Percentiles rank a stretch among this genome's conserved stretches.
phyloP scores from a whole-genome alignment of 345 rosid genomes.

The Streptanthus diversifolius region DNA sequence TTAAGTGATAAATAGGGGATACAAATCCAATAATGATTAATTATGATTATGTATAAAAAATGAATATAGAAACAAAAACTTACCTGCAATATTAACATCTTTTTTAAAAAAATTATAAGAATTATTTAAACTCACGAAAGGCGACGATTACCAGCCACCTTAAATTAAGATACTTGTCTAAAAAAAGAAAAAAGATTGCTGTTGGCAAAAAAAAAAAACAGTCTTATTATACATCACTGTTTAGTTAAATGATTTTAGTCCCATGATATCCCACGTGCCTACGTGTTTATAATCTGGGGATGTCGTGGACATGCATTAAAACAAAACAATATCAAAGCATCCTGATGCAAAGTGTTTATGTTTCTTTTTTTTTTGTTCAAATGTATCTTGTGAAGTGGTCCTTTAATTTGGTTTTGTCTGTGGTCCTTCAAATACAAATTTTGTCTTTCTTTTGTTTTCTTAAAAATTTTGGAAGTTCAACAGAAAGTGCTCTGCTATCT shows the following conservation, averaged over 20 bases:
- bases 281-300: neutral
- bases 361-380: neutral
- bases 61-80: neutral
- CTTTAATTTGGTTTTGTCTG: constrained; percentile 21
- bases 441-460: constrained; percentile 27
- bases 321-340: constrained; percentile 11
- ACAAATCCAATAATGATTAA: no score
- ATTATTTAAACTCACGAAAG: no score
- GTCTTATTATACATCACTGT: neutral
- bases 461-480: neutral
- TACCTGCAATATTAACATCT: neutral
- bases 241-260: neutral
- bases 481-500: neutral
- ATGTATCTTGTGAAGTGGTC: constrained; percentile 29
- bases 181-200: neutral
- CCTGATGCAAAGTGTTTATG: constrained; percentile 9
- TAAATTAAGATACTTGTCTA: neutral
- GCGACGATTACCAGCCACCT: no score
- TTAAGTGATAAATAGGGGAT: no score
- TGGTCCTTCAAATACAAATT: constrained; percentile 19
- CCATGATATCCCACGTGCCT: neutral
- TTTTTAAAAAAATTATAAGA: no score
- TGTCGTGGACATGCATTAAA: constrained; percentile 15
- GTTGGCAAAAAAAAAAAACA: neutral
- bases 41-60: neutral